These are phyloP conservation scores for Kingdonia uniflora DNA, from an alignment of 164 flowering plant genomes.

Conservation along the genomic window DNA sequence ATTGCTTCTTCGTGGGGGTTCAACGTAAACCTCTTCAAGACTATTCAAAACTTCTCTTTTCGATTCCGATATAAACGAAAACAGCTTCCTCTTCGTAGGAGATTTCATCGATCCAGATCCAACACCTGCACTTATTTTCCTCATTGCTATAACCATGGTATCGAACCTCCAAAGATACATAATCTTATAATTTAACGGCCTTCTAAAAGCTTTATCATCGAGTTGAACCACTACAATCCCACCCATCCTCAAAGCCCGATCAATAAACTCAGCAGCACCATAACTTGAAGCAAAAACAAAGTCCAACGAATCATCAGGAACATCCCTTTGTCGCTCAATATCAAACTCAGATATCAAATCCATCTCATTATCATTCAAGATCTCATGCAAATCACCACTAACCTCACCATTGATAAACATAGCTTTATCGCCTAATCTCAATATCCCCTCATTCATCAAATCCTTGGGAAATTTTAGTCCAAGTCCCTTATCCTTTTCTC, in stretches of 20 bases:
- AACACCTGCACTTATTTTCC: conserved; percentile 16
- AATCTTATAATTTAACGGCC: conserved; percentile 38
- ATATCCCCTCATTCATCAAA: conserved; percentile 38
- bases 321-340: conserved; percentile 16
- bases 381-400: too few species aligned
- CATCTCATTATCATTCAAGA: conserved; percentile 18
- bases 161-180: conserved; percentile 41
- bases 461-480: too few species aligned
- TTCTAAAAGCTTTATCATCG: conserved; percentile 11
- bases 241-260: conserved; percentile 34
- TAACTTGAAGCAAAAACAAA: conserved; percentile 22
- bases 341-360: conserved; percentile 22
- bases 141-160: conserved; percentile 38
- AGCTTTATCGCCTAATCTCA: conserved; percentile 27
- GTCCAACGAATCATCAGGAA: conserved; percentile 27
- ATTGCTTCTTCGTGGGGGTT: conserved; percentile 46
- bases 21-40: conserved; percentile 67
- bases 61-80: conserved; percentile 20
- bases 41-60: conserved; percentile 44
- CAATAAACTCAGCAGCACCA: conserved; percentile 20
- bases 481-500: too few species aligned
- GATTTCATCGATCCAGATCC: neutral
- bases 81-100: conserved; percentile 19
- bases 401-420: conserved; percentile 20
- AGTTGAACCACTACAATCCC: conserved; percentile 40